Evolutionary conservation across 805 yeast genomes (phyloP).

Genomic region (Torulaspora gathmanii): DNA sequence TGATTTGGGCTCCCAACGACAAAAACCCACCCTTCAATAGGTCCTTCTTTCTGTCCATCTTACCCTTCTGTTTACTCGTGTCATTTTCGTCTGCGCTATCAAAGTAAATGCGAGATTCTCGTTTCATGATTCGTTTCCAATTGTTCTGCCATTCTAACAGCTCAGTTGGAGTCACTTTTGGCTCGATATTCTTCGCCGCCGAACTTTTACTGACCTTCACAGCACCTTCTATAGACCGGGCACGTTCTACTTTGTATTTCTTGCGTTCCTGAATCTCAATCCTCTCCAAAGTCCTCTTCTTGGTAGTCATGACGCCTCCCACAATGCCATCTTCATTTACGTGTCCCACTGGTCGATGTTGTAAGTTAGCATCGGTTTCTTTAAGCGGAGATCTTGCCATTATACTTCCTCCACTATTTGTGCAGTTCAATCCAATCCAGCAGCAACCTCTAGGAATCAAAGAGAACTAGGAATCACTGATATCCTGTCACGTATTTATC

Average conservation of each 20-base stretch:
- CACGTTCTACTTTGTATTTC: conserved; percentile 25
- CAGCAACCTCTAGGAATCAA: not conserved
- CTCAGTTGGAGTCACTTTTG: conserved; percentile 36
- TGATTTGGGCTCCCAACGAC: conserved; percentile 51
- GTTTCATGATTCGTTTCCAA: conserved; percentile 58
- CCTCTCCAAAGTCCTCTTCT: conserved; percentile 28
- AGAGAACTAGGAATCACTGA: not conserved
- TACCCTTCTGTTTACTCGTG: conserved; percentile 19
- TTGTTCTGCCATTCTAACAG: conserved; percentile 56
- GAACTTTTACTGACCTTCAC: conserved; percentile 24
- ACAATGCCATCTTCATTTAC: conserved; percentile 6
- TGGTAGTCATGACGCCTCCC: conserved; percentile 9
- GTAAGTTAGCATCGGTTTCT: conserved; percentile 32
- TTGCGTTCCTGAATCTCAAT: conserved; percentile 23
- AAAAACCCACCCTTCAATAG: conserved; percentile 33
- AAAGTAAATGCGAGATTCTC: conserved; percentile 54
- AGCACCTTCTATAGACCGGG: conserved; percentile 37
- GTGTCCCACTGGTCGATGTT: conserved; percentile 12
- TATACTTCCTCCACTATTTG: conserved; percentile 4
- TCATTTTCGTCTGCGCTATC: conserved; percentile 43
- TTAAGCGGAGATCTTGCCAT: conserved; percentile 31
- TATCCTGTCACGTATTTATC: not conserved
- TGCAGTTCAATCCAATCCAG: not conserved
- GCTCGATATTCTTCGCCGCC: conserved; percentile 18
- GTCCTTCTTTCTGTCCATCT: conserved; percentile 29